These are phyloP conservation scores for Chytriomyces sp. DNA, from an alignment of 192 early-diverging fungal species.

Conservation along the genomic window DNA sequence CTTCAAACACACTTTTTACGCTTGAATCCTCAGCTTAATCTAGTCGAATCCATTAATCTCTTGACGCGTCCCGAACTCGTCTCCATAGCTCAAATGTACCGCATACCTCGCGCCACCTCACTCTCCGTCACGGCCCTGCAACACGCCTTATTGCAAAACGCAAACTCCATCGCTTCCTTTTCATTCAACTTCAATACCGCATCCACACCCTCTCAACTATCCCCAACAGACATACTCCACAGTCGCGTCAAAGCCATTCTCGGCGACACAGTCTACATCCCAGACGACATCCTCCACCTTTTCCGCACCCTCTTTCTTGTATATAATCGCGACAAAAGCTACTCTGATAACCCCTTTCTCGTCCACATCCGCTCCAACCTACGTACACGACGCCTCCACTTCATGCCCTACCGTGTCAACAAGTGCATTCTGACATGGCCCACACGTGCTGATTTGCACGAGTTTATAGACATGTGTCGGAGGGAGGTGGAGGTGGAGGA, in stretches of 20 bases:
- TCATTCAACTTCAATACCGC: neutral
- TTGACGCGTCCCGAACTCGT: constrained; percentile 18
- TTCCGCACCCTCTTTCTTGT: constrained; percentile 41
- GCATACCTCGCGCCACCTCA: constrained; percentile 1
- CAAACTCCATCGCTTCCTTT: neutral
- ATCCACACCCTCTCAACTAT: neutral
- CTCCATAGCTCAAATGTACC: constrained; percentile 1
- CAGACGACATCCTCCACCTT: constrained; percentile 8
- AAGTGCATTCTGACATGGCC: constrained; percentile 40
- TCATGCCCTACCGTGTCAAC: constrained; percentile 1
- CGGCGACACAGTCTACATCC: constrained; percentile 13
- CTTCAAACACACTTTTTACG: neutral
- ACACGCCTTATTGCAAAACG: neutral
- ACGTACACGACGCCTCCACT: neutral
- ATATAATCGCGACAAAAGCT: constrained; percentile 29
- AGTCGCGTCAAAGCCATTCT: neutral
- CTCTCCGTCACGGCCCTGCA: neutral
- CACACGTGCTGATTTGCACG: constrained; percentile 26
- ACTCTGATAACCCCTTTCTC: constrained; percentile 43
- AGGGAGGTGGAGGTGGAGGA: neutral
- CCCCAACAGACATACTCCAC: neutral
- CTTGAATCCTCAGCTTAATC: neutral
- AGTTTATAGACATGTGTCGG: constrained; percentile 29
- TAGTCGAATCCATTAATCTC: neutral
- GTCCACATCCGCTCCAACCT: constrained; percentile 48